Base-by-base conservation (phyloP, 148 eudicot genomes). In the Chenopodium formosanum region DNA sequence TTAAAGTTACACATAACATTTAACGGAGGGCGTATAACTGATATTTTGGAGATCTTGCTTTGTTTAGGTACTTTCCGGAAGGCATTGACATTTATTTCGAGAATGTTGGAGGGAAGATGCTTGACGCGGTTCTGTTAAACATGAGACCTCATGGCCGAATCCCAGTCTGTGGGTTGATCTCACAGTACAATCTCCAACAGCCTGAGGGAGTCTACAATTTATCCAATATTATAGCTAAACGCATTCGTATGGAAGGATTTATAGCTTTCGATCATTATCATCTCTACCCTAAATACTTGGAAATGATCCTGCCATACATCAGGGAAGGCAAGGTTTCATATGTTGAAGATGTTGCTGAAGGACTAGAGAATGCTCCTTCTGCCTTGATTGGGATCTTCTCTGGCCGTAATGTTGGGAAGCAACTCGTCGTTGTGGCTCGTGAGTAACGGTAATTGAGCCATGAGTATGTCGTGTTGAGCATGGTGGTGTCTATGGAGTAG, bases 21-120 rank as follows among this genome's bases (percentile, higher is more conserved):
- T 27, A 27, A 27, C 29, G 29, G 29, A 27, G 29, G 29, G 29
- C 0, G 29, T 27, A 27, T 14, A 52, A 3, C 12, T 52, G 17
- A 2, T 52, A 14, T 2, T 34, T 3, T 34, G 37, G 37, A 53
- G 4, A 37, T 53, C 12, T 68, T 76, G 58, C 13, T 32, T 34
- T 67, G 68, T 47, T 47, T 70, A 84, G 86, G 86, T 81, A 16
- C 52, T 84, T 84, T 70, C 83, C 89, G 1, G 85, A 84, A 63
- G 90, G 89, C 56, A 88, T 88, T 9, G 90, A 88, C 78, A 88
- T 88, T 3, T 88, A 90, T 83, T 90, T 86, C 3, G 90, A 88
- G 70, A 90, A 88, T 23, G 92, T 89, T 8, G 91, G 91, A 56
- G 89, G 92, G 14, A 85, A 87, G 81, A 90, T 85, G 88, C 86